Evolutionary conservation across 2,329 filamentous ascomycete genomes (phyloP), one percentile per base, ranked within the genome.

Genomic region (Hymenoscyphus linearis): DNA sequence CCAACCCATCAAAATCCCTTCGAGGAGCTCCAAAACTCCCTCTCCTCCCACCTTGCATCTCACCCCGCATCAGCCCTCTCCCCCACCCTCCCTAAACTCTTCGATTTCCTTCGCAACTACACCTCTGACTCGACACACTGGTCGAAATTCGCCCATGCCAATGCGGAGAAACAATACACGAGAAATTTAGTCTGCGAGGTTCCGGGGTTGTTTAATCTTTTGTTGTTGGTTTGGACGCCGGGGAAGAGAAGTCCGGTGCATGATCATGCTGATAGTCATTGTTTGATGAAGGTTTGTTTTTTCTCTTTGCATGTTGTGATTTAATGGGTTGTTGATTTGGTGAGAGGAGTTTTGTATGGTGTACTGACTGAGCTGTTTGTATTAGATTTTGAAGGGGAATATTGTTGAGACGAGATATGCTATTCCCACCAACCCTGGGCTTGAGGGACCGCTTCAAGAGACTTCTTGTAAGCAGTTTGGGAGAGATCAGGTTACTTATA

Each of bases 211-310:
- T 80, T 79, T 70, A 82, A 82, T 66, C 66, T 82, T 63, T 83
- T 96, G 64, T 85, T 96, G 55, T 84, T 96, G 47, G 92, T 96
- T 44, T 97, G 93, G 93, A 88, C 86, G 16, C 92, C 93, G 0
- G 89, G 89, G 57, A 91, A 91, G 76, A 84, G 84, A 40, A 93
- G 89, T 69, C 87, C 89, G 12, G 91, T 97, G 72, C 93, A 97
- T 73, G 93, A 97, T 74, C 89, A 91, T 75, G 88, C 87, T 72
- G 90, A 93, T 64, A 90, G 92, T 44, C 93, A 96, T 74, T 97
- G 93, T 76, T 79, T 96, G 68, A 96, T 96, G 92, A 96, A 90
- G 80, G 86, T 70, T 53, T n/a, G 31, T 26, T 18, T 34, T 5
- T 6, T 27, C 7, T 53, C n/a, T n/a, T n/a, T n/a, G n/a, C n/a